Conservation (phyloP, 495 filamentous ascomycete genomes). For the Neurospora tetrasperma region DNA sequence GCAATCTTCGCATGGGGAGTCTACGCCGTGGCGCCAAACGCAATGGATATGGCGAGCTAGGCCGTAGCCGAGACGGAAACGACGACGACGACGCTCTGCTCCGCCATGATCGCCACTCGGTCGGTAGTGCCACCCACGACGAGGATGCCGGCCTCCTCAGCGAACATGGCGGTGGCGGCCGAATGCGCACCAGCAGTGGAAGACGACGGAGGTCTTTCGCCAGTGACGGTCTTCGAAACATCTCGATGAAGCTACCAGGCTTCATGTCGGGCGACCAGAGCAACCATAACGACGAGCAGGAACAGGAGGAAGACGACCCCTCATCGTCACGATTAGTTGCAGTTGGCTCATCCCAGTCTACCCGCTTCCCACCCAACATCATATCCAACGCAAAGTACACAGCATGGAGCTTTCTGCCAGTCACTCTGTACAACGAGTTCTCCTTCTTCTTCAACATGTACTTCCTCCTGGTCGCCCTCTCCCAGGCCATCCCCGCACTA, state of each 20-base stretch:
- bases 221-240: conserved; percentile 25
- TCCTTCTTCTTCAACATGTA: conserved; percentile 99
- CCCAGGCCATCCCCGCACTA: conserved; percentile 79
- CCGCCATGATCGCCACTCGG: conserved; percentile 48
- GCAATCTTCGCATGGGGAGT: conserved; percentile 57
- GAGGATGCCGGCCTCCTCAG: conserved; percentile 60
- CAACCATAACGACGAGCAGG: conserved; percentile 24
- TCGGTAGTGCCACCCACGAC: conserved; percentile 39
- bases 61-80: conserved; percentile 40
- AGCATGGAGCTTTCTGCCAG: conserved; percentile 85
- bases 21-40: conserved; percentile 38
- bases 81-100: conserved; percentile 50
- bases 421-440: conserved; percentile 96
- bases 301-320: conserved; percentile 43
- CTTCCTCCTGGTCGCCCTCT: conserved; percentile 88
- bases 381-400: conserved; percentile 98
- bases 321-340: conserved; percentile 41
- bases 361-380: conserved; percentile 68
- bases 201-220: conserved; percentile 24
- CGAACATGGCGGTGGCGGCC: conserved; percentile 19
- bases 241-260: conserved; percentile 38
- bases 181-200: conserved; percentile 12
- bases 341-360: conserved; percentile 38
- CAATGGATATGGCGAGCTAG: conserved; percentile 49
- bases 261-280: conserved; percentile 34